Percentiles rank a stretch among this genome's conserved stretches.
phyloP scores from a whole-genome alignment of 2,329 filamentous ascomycete species.

The Plenodomus biglobosus region DNA sequence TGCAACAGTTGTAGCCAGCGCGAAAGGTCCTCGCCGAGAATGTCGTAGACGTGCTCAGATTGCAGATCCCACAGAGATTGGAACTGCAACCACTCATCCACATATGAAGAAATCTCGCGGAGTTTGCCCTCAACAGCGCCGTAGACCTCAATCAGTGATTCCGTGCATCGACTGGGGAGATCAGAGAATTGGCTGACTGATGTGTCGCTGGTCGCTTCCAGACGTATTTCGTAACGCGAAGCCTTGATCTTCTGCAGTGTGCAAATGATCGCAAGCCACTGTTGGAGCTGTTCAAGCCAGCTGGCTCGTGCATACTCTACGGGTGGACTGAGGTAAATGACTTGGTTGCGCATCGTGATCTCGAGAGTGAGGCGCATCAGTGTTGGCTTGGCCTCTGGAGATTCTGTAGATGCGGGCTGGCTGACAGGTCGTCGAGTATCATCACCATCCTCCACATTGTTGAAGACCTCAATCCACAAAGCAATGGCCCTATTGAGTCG shows the following conservation, averaged over 20 bases:
- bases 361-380: constrained; percentile 81
- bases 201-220: constrained; percentile 63
- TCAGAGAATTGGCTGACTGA: constrained; percentile 74
- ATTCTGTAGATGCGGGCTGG: constrained; percentile 50
- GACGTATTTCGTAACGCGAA: constrained; percentile 87
- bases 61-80: constrained; percentile 98
- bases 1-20: constrained; percentile 95
- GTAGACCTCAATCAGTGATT: constrained; percentile 78
- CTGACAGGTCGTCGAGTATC: constrained; percentile 30
- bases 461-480: constrained; percentile 85
- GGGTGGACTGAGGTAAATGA: constrained; percentile 94
- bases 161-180: constrained; percentile 79
- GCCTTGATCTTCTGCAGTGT: constrained; percentile 93
- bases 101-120: constrained; percentile 75
- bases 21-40: constrained; percentile 85
- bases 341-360: constrained; percentile 95
- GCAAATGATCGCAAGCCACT: constrained; percentile 91
- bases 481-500: constrained; percentile 82
- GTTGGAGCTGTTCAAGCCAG: constrained; percentile 90
- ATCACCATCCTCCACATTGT: constrained; percentile 47
- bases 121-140: constrained; percentile 81
- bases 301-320: constrained; percentile 87
- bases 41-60: constrained; percentile 91
- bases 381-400: constrained; percentile 52
- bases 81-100: constrained; percentile 98